phyloP scores from a whole-genome alignment of 2,329 filamentous ascomycete genomes.

The Hypoxylon sp. region DNA sequence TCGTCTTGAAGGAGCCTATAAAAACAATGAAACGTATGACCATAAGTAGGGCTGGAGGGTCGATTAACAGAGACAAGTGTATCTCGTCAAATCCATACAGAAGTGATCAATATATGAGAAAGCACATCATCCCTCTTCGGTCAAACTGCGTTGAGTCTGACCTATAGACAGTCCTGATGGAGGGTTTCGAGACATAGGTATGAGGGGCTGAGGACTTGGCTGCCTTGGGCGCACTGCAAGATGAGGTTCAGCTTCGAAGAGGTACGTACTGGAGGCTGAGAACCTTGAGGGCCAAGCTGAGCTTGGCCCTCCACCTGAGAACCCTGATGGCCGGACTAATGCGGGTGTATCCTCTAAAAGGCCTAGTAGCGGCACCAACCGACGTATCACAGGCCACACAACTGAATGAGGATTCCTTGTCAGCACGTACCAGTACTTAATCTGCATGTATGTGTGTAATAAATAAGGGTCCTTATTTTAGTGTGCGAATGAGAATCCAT shows the following conservation, averaged over 20 bases:
- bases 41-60: not conserved
- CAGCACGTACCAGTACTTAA: constrained; percentile 7
- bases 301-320: constrained; percentile 29
- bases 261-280: constrained; percentile 43
- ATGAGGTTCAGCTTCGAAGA: constrained; percentile 26
- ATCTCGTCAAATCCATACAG: not conserved
- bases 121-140: not conserved
- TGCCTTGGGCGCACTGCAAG: not conserved
- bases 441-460: constrained; percentile 3
- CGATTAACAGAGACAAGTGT: not conserved
- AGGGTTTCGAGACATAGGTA: not conserved
- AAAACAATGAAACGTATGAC: not conserved
- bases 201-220: not conserved
- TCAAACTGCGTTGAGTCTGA: not conserved
- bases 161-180: not conserved
- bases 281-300: constrained; percentile 42
- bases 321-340: constrained; percentile 47
- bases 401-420: constrained; percentile 17
- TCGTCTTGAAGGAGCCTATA: not conserved
- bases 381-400: constrained; percentile 33
- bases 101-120: not conserved
- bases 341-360: constrained; percentile 15
- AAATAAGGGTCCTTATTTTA: constrained; percentile 2
- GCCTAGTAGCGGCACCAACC: constrained; percentile 23
- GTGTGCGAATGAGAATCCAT: too few species aligned